Evolutionary conservation across 2,329 filamentous ascomycete species (phyloP), one percentile per base, ranked within the genome.

Genomic region (Karstenula rhodostoma): DNA sequence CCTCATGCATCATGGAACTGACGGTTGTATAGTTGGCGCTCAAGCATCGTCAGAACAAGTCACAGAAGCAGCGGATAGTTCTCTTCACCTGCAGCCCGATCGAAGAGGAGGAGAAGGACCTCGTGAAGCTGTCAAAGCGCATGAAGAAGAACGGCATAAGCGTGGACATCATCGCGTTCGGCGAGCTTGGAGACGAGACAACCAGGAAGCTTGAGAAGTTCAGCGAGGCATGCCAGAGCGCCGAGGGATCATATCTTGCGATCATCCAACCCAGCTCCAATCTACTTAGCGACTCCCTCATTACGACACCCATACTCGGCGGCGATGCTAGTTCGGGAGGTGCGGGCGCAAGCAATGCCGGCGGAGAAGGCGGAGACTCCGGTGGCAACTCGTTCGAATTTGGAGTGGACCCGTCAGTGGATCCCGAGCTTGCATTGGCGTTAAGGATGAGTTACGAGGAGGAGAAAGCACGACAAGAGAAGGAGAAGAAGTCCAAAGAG

Each of bases 61-160:
- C 92, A 51, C 95, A 98, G 82, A 89, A 93, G 71, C 94, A 97
- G 85, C 91, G 95, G 68, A 96, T 99, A 84, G 91, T 99, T 80
- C 93, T 96, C 62, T 97, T 99, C 79, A 90, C 94, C 65, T 99
- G 95, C 86, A 97, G 93, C 44, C 91, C 94, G 29, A 90, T 98
- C 74, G 86, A 89, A 63, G 95, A 99, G 75, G 90, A 92, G 66
- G 91, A 97, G 79, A 95, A 95, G 82, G 88, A 90, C 56, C 87
- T 99, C 53, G 87, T 94, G 64, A 92, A 92, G 75, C 86, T 99
- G 32, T 94, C 95, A 47, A 96, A 95, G 84, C 96, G 95, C 83
- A 98, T 98, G 93, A 99, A 98, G 88, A 99, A 99, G 86, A 91
- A 90, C 79, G 94, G 92, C 74, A 92, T 97, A 62, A 92, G 90